Base-by-base conservation (phyloP, 805 yeast species). In the Priceomyces medius region DNA sequence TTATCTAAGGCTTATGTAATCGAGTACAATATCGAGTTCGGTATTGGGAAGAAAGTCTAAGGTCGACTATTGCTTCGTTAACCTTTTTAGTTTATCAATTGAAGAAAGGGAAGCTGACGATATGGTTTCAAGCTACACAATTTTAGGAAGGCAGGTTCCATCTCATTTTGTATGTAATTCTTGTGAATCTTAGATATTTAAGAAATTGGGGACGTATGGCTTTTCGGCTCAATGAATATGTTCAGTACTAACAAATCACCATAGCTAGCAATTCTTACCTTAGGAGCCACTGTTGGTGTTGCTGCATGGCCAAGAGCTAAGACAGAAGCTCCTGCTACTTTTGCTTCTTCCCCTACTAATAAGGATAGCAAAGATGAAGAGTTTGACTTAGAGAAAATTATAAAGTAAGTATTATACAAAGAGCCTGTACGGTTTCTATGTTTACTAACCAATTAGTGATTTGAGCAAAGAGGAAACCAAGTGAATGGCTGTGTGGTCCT, bases 131-230 rank as follows among this genome's bases (percentile, higher is more conserved):
- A 64, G 72, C 45, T 69, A 69, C 47, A 66, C 69, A 36, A 62
- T 69, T 41, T 63, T 69, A 33, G 75, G 75, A 42, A 69, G 49
- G 57, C 72, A 69, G 58, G 75, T 69, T 46, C 74, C 71, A 43
- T 60, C 75, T 31, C 73, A 69, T 51, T 50, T 66, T 44, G 75
- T 69, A 68, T 17, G 75, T 66, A 31, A 17, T n/a, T 4, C 20
- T 18, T 5, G n/a, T 14, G 7, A 18, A 26, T 6, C 10, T 12
- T n/a, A 6, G 35, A 6, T 5, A 32, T 14, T 20, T 13, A 32
- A 32, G n/a, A 4, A 16, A 31, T 12, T 16, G 6, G 14, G 10
- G 16, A 31, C 4, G 16, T n/a, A n/a, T n/a, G n/a, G n/a, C n/a
- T 17, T 12, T 20, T 35, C 19, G 20, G 10, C 7, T 7, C 19